Evolutionary conservation across 768 basidiomycete species (phyloP).

Genomic region (Rhodotorula babjevae): DNA sequence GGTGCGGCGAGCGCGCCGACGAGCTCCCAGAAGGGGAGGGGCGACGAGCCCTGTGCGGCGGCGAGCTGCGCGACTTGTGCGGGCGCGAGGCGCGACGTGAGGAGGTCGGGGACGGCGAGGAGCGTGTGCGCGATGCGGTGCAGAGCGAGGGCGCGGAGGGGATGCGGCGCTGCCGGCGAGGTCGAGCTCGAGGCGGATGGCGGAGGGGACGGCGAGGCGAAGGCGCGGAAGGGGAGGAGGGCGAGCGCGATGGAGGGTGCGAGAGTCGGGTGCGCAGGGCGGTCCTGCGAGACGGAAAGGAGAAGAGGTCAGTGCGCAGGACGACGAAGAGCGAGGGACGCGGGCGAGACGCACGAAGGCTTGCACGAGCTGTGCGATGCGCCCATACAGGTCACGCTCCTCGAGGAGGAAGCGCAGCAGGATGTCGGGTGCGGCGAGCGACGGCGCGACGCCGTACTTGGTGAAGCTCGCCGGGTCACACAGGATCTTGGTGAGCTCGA

Average conservation of each 20-base stretch:
- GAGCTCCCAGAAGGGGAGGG: conserved; percentile 13
- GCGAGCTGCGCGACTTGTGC: neutral
- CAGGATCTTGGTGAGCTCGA: conserved; percentile 33
- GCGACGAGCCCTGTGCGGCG: neutral
- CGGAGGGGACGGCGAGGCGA: neutral
- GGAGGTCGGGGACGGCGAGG: conserved; percentile 4
- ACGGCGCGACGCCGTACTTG: conserved; percentile 6
- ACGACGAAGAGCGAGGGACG: neutral
- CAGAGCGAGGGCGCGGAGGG: neutral
- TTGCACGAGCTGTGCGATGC: neutral
- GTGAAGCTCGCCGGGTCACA: conserved; percentile 17
- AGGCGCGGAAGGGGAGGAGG: conserved; percentile 30
- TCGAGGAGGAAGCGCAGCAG: conserved; percentile 4
- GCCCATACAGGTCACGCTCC: neutral
- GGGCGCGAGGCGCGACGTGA: neutral
- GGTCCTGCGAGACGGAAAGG: neutral
- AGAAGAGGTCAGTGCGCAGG: neutral
- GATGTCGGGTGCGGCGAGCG: too few species aligned
- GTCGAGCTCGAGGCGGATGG: neutral
- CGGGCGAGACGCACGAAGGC: conserved; percentile 4
- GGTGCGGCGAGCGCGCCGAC: neutral
- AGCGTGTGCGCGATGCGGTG: conserved; percentile 9
- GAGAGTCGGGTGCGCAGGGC: conserved; percentile 13
- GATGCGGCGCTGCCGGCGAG: too few species aligned
- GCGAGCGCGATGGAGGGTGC: conserved; percentile 13